Base-by-base conservation (phyloP, 257 asterid species). In the Plantago elongata region DNA sequence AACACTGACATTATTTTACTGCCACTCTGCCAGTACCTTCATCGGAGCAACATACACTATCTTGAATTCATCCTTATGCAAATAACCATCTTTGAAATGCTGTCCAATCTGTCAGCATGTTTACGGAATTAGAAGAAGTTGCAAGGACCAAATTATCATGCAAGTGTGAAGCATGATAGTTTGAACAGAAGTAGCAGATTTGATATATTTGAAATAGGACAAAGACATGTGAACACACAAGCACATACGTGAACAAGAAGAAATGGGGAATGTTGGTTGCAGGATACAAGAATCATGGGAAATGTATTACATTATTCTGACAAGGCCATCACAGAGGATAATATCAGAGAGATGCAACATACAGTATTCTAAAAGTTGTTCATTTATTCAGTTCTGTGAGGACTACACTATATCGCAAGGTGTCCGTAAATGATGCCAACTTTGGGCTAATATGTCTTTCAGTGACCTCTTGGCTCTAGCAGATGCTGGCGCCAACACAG, bases 41-140 rank as follows among this genome's bases (percentile, higher is more conserved):
- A 92, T 92, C 3, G 99, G 99, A 75, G 99, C 97, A 80, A 92
- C 99, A 73, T 92, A 92, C 64, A 92, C 95, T 74, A 92, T 92
- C 86, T 92, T 92, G 84, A 92, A 92, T 78, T 92, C 89, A 72
- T 84, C 88, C 78, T 89, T 92, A 73, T 92, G 99, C 84, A 92
- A 79, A 78, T 83, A 89, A 56, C 99, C 99, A 80, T 92, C 96
- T 78, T 70, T 81, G 68, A 92, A 87, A 81, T 92, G 99, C 73
- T 84, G 90, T 63, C 82, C 81, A 57, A 89, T 78, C 99, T 92
- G 95, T 71, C 60, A 18, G 69, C 30, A 63, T 14, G 9, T 10
- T 54, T 54, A 14, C 13, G 59, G 14, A 37, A 22, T 37, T 22
- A 54, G 34, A 29, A 14, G 15, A 61, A 30, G 45, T 63, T 43